Conservation (phyloP, 2,329 filamentous ascomycete species). For the Drechslerella stenobrocha region DNA sequence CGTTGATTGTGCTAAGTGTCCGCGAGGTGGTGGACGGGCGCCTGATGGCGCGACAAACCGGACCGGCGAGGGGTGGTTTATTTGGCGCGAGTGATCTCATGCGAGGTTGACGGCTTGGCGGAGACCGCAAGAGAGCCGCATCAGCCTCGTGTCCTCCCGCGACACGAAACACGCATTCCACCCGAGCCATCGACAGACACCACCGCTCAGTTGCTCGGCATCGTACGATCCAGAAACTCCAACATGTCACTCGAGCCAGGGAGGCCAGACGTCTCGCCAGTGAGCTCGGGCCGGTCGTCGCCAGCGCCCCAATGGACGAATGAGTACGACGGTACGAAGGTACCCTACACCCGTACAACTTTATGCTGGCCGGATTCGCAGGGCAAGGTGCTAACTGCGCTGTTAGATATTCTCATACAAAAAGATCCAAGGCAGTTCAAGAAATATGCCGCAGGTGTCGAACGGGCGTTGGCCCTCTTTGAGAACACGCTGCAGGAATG, state of each 20-base stretch:
- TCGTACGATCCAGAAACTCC: neutral
- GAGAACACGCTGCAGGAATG: slow-evolving; percentile 89
- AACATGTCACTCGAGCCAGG: slow-evolving; percentile 45
- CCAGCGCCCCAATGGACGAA: slow-evolving; percentile 45
- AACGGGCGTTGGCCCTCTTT: slow-evolving; percentile 84
- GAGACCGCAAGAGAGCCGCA: slow-evolving; percentile 30
- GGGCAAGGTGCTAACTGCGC: slow-evolving; percentile 6
- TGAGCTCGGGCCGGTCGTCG: slow-evolving; percentile 45
- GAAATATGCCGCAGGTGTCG: slow-evolving; percentile 85
- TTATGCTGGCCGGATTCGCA: neutral
- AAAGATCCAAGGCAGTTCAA: slow-evolving; percentile 70
- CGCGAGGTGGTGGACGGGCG: slow-evolving; percentile 9
- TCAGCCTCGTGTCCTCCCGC: slow-evolving; percentile 33
- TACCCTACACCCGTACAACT: neutral
- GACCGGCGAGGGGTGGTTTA: slow-evolving; percentile 16
- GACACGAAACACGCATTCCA: slow-evolving; percentile 11
- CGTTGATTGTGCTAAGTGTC: slow-evolving; percentile 1
- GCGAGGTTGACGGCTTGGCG: slow-evolving; percentile 28
- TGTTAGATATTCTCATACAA: slow-evolving; percentile 55
- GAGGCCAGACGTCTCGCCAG: slow-evolving; percentile 29
- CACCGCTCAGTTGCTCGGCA: neutral
- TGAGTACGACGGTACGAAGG: slow-evolving; percentile 42
- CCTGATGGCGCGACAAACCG: slow-evolving; percentile 38
- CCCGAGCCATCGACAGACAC: slow-evolving; percentile 24
- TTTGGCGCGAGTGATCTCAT: slow-evolving; percentile 42